Conservation (phyloP, 108 stramenopile species). For the Licmophora abbreviata region DNA sequence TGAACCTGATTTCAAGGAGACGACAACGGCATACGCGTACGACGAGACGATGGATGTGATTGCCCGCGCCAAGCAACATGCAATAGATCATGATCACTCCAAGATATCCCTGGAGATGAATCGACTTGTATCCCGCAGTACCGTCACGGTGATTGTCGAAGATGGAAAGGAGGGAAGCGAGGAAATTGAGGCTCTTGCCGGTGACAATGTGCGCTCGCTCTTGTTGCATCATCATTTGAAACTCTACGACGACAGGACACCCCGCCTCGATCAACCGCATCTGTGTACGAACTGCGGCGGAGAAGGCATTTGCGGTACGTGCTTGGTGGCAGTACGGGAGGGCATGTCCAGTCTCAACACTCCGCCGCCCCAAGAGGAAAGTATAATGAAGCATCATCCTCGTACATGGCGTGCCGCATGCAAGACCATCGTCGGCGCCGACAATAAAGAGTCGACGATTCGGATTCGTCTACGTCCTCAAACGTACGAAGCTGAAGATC, state of each 20-base stretch:
- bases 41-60: slow-evolving; percentile 17
- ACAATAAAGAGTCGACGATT: slow-evolving; percentile 17
- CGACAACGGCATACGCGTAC: slow-evolving; percentile 20
- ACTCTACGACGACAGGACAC: slow-evolving; percentile 20
- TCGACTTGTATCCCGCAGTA: slow-evolving; percentile 17
- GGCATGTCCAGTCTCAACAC: slow-evolving; percentile 11
- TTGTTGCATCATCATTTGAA: slow-evolving; percentile 15
- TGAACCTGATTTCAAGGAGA: slow-evolving; percentile 7
- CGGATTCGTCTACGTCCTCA: slow-evolving; percentile 14
- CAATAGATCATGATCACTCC: not conserved
- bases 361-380: slow-evolving; percentile 7
- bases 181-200: slow-evolving; percentile 17
- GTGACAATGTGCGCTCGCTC: slow-evolving; percentile 16
- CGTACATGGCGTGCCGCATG: slow-evolving; percentile 20
- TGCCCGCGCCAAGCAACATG: slow-evolving; percentile 11
- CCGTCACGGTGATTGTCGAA: slow-evolving; percentile 13
- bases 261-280: slow-evolving; percentile 22
- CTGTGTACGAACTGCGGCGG: slow-evolving; percentile 20
- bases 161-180: not conserved
- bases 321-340: slow-evolving; percentile 12
- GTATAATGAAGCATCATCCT: slow-evolving; percentile 18
- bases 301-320: slow-evolving; percentile 28
- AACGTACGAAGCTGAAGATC: slow-evolving; percentile 9
- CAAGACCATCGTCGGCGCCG: slow-evolving; percentile 15
- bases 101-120: slow-evolving; percentile 14